Evolutionary conservation across 2,329 filamentous ascomycete species (phyloP).

Genomic region (Venturiaceae sp.): DNA sequence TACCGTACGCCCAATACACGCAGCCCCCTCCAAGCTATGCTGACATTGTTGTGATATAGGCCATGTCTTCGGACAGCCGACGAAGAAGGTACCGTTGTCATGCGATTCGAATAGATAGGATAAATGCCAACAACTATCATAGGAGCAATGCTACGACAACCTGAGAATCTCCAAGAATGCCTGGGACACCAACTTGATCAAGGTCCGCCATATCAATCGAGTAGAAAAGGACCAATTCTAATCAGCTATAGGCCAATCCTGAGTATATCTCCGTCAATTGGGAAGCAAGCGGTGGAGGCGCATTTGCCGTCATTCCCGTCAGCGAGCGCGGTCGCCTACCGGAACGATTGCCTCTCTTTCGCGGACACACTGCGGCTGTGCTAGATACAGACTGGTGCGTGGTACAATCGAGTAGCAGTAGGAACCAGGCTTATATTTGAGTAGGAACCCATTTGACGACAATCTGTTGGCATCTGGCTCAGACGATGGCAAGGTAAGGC

Average conservation of each 20-base stretch:
- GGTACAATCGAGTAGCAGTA: constrained; percentile 5
- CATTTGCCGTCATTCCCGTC: constrained; percentile 90
- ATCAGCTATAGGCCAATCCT: constrained; percentile 64
- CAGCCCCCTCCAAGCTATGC: constrained; percentile 12
- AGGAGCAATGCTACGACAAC: constrained; percentile 98
- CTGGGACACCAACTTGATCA: constrained; percentile 97
- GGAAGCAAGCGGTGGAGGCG: constrained; percentile 91
- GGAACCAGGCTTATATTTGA: constrained; percentile 14
- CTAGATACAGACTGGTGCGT: constrained; percentile 90
- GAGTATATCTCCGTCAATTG: constrained; percentile 97
- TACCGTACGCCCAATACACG: constrained; percentile 47
- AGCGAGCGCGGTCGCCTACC: constrained; percentile 84
- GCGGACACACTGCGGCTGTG: constrained; percentile 90
- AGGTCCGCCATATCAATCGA: constrained; percentile 50
- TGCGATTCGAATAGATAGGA: not conserved
- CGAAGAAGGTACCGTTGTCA: constrained; percentile 56
- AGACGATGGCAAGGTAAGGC: constrained; percentile 84
- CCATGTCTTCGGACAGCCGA: constrained; percentile 95
- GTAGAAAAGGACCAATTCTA: constrained; percentile 5
- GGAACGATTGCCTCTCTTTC: constrained; percentile 87
- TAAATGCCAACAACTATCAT: not conserved
- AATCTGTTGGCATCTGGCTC: constrained; percentile 85
- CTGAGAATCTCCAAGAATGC: constrained; percentile 95
- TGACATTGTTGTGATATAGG: constrained; percentile 45
- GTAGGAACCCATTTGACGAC: constrained; percentile 93